Base-by-base conservation (phyloP, 306 rosid species). In the Corylus americana region DNA sequence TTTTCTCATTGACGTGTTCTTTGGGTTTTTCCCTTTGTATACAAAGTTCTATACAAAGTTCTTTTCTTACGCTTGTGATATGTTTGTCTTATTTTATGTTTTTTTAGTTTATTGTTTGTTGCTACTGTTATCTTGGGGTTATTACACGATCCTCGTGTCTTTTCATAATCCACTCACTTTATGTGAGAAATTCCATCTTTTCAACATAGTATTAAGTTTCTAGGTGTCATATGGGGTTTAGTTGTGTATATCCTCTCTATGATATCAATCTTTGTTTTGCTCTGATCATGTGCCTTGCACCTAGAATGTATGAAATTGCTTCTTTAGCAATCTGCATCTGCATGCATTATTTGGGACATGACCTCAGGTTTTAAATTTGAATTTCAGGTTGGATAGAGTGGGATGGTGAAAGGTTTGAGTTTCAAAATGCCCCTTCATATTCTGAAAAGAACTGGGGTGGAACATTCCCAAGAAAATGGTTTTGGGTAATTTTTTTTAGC, bases 321-420 rank as follows among this genome's bases (percentile, higher is more conserved):
- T 53, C 25, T 73, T 75, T 69, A 63, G 50, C 72, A 54, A 12
- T 64, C 58, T 66, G 70, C 72, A 12, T 64, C 58, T 66, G 70
- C 72, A 49, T 57, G 35, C 18, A 16, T 70, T 57, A n/a, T 71
- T 77, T 29, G 11, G 22, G 55, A 20, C 86, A 83, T 82, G 81
- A 49, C 74, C 89, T 70, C 48, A 79, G 42, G 9, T 86, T 75
- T 86, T 25, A 81, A 53, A 55, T 86, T 76, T 86, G 82, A 81
- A 84, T 88, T 76, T 81, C 97, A 94, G 98, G 98, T 79, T 94
- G 98, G 98, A 94, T 94, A 81, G 98, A 94, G 91, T 94, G 98
- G 98, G 97, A 86, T 48, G 95, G 91, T 61, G 97, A 92, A 88
- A 91, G 91, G 87, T 81, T 88, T 79, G 98, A 94, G 86, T 94